A percentile compares a stretch with the other conserved stretches of the same genome.
These are phyloP conservation scores for Aspergillus saccharolyticus DNA, from an alignment of 495 filamentous ascomycete genomes.

Conservation along the genomic window DNA sequence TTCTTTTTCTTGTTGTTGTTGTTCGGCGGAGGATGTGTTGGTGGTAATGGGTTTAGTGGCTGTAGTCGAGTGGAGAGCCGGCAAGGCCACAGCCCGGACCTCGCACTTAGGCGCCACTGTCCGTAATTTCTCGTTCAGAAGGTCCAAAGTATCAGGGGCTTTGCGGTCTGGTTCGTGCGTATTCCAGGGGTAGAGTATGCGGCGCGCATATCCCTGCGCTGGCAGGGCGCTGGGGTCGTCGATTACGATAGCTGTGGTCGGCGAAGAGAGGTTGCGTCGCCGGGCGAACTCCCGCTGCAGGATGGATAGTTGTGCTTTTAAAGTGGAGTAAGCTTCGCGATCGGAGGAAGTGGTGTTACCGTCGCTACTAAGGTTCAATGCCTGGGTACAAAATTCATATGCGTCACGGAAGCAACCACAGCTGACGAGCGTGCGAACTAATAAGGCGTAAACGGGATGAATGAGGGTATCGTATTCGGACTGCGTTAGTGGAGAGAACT, in stretches of 20 bases:
- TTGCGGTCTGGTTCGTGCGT: slow-evolving; percentile 80
- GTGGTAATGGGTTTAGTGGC: slow-evolving; percentile 13
- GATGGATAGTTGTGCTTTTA: slow-evolving; percentile 27
- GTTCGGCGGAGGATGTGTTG: slow-evolving; percentile 20
- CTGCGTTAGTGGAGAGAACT: slow-evolving; percentile 34
- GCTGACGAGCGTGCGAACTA: slow-evolving; percentile 54
- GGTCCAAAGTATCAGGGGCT: slow-evolving; percentile 56
- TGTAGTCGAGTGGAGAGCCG: slow-evolving; percentile 53
- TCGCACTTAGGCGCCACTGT: slow-evolving; percentile 63
- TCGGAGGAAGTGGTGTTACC: slow-evolving; percentile 19
- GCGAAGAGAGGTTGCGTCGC: slow-evolving; percentile 22
- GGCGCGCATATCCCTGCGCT: slow-evolving; percentile 69
- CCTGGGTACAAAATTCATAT: slow-evolving; percentile 56
- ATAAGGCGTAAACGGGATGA: slow-evolving; percentile 36
- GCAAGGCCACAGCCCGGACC: slow-evolving; percentile 66
- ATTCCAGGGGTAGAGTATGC: slow-evolving; percentile 96
- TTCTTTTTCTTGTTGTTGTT: slow-evolving; percentile 17
- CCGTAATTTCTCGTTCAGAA: slow-evolving; percentile 62
- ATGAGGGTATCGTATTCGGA: slow-evolving; percentile 39
- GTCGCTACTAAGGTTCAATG: slow-evolving; percentile 20
- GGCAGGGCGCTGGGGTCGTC: slow-evolving; percentile 49
- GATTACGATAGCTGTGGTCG: slow-evolving; percentile 26
- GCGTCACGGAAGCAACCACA: slow-evolving; percentile 70
- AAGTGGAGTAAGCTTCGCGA: slow-evolving; percentile 2
- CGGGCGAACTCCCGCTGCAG: slow-evolving; percentile 32